phyloP scores from a whole-genome alignment of 2,329 filamentous ascomycete species.

The Epichloe hybrida region DNA sequence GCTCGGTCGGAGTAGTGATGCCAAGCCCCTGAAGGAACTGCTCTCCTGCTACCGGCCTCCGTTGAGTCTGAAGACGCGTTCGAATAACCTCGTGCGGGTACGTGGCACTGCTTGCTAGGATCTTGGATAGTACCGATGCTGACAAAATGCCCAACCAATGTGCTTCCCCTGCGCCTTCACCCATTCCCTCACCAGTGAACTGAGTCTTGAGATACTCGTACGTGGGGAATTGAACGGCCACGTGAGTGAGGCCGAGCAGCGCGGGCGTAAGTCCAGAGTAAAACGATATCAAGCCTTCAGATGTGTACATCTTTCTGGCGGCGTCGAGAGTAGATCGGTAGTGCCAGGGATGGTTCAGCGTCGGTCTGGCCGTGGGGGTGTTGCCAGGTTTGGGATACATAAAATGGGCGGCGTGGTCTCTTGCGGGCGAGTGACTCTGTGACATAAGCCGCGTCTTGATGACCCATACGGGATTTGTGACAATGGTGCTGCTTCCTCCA shows the following conservation, averaged over 20 bases:
- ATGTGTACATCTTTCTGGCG: conserved; percentile 87
- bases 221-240: conserved; percentile 91
- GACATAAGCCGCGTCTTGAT: conserved; percentile 99
- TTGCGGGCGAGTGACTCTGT: conserved; percentile 48
- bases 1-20: conserved; percentile 21
- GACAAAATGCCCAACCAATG: conserved; percentile 76
- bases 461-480: conserved; percentile 97
- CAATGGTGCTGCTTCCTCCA: conserved; percentile 82
- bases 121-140: conserved; percentile 86
- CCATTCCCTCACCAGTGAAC: conserved; percentile 85
- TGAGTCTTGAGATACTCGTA: conserved; percentile 87
- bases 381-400: conserved; percentile 34
- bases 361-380: conserved; percentile 41
- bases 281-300: conserved; percentile 79
- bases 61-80: conserved; percentile 86
- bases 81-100: conserved; percentile 96
- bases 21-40: conserved; percentile 38
- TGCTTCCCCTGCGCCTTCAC: conserved; percentile 39
- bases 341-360: conserved; percentile 65
- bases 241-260: conserved; percentile 80
- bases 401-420: conserved; percentile 31
- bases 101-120: conserved; percentile 85
- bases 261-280: conserved; percentile 92
- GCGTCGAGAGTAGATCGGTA: conserved; percentile 85
- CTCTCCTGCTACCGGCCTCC: conserved; percentile 49